Evolutionary conservation across 805 yeast species (phyloP), one percentile per base, ranked within the genome.

Genomic region (Ogataea glucozyma): DNA sequence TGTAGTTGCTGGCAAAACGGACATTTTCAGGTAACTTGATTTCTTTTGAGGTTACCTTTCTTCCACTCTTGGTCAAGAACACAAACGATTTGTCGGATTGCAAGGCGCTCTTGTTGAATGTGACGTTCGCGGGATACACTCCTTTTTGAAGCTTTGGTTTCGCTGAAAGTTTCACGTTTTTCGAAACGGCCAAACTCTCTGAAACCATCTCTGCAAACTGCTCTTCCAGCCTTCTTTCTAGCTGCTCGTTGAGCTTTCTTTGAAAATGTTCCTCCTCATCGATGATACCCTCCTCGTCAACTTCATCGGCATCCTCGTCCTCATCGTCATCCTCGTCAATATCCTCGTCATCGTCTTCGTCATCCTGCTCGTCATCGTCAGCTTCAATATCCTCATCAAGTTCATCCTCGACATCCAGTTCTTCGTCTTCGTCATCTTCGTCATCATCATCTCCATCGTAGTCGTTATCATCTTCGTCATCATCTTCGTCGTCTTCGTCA

Each of bases 61-160:
- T 74, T 16, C 82, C 85, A 20, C 70, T 62, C 50, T 72, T 78
- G 7, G 83, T 75, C 40, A 84, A 59, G 41, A 84, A 69, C 3
- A 78, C 74, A 57, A 83, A 83, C 11, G 45, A 13, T 13, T 23
- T 40, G 26, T 29, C 19, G 7, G 40, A 6, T 13, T 19, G 32
- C 29, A 40, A 26, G 55, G 47, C 3, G 71, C 62, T 47, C 57
- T 56, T 38, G 31, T 27, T 36, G 24, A 13, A 11, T 4, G 58
- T 60, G 29, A 69, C 47, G 35, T 45, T 51, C 6, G 61, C 44
- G 6, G 46, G 41, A 37, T 54, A 62, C 29, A 60, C 63, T 35
- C 58, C 61, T 12, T 36, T 36, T 26, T 36, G 39, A n/a, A 36
- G 39, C 23, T 26, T 36, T 17, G 39, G 31, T 20, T 36, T 36